Percentiles rank a stretch among this genome's conserved stretches.
These are phyloP conservation scores for Aschersonia sp. DNA, from an alignment of 2,329 filamentous ascomycete genomes.

Conservation along the genomic window DNA sequence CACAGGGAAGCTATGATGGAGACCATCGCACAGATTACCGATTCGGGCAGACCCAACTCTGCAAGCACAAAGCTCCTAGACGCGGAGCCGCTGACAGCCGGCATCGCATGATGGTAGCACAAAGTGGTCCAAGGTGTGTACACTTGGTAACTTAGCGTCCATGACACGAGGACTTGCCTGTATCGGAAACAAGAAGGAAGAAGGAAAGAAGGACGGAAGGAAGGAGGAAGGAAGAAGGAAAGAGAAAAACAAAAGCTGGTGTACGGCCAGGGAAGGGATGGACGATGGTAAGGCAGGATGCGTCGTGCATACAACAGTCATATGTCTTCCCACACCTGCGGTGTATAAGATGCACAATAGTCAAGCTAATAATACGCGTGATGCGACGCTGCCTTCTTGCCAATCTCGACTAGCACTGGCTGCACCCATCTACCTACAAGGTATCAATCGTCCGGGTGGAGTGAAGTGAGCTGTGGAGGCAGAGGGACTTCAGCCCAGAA, in stretches of 20 bases:
- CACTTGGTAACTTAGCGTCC: too few relatives aligned
- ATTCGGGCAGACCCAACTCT: background rate
- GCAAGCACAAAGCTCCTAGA: background rate
- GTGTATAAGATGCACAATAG: too few relatives aligned
- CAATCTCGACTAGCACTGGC: too few relatives aligned
- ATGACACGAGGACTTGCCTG: background rate
- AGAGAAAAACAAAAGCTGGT: background rate
- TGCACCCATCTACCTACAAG: too few relatives aligned
- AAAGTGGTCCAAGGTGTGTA: too few relatives aligned
- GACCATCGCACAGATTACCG: slow-evolving; percentile 3
- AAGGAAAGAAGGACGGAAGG: background rate
- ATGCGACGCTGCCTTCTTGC: too few relatives aligned
- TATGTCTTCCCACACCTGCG: too few relatives aligned
- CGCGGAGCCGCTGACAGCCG: background rate
- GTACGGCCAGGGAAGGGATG: background rate
- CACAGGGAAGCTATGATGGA: background rate
- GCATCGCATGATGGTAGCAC: background rate
- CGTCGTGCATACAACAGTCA: too few relatives aligned
- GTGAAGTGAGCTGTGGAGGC: too few relatives aligned
- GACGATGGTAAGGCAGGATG: background rate
- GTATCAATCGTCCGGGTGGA: too few relatives aligned
- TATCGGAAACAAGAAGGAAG: background rate
- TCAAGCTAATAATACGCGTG: too few relatives aligned
- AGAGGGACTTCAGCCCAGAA: too few relatives aligned
- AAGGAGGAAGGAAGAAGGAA: background rate